Evolutionary conservation across 2,329 filamentous ascomycete genomes (phyloP).

Genomic region (Helotiales sp.): DNA sequence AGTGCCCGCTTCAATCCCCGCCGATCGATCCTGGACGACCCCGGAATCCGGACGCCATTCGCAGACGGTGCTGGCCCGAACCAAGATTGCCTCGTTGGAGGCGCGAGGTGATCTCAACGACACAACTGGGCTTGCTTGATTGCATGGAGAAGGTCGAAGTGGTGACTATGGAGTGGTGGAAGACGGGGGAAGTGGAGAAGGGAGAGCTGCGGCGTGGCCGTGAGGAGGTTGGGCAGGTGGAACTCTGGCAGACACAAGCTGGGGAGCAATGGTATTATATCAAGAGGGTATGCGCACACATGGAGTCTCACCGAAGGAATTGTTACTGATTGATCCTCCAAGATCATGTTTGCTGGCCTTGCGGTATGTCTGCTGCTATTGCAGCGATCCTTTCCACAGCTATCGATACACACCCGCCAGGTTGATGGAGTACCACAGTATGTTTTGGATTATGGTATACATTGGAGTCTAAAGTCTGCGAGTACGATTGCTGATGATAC

Average conservation of each 20-base stretch:
- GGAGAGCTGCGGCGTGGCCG: constrained; percentile 16
- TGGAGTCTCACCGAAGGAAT: background rate
- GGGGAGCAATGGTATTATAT: constrained; percentile 19
- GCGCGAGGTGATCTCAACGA: constrained; percentile 1
- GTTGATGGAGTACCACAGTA: constrained; percentile 47
- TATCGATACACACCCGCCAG: constrained; percentile 20
- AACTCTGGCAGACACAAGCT: background rate
- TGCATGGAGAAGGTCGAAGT: constrained; percentile 22
- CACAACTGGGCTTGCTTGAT: constrained; percentile 7
- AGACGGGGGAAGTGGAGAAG: constrained; percentile 29
- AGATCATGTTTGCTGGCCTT: constrained; percentile 28
- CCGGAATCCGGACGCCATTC: constrained; percentile 5
- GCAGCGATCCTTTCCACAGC: constrained; percentile 22
- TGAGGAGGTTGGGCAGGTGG: constrained; percentile 6
- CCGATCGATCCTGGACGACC: constrained; percentile 9
- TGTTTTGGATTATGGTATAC: constrained; percentile 52
- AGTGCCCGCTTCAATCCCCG: background rate
- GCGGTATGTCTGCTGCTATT: constrained; percentile 29
- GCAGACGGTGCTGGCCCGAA: background rate
- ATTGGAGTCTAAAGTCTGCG: background rate
- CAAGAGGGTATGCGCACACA: constrained; percentile 25
- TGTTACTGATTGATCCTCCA: constrained; percentile 5
- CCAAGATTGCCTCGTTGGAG: constrained; percentile 13
- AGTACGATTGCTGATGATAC: constrained; percentile 11
- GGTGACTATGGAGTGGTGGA: constrained; percentile 15